Evolutionary conservation across 2,329 filamentous ascomycete species (phyloP).

Genomic region (Trichoderma harzianum): DNA sequence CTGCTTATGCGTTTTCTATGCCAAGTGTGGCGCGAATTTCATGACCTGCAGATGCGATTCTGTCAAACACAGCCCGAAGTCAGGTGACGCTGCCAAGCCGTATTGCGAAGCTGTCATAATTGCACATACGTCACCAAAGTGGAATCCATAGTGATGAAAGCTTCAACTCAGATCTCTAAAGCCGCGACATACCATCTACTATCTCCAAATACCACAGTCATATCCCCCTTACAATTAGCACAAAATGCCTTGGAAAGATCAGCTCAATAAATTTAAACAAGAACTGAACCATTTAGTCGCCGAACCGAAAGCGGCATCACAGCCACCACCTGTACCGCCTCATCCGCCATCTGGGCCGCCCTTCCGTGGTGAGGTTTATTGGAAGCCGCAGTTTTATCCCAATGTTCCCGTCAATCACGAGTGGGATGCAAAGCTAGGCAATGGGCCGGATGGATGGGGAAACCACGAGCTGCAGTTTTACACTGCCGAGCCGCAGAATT

Average conservation of each 20-base stretch:
- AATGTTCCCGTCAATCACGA: constrained; percentile 45
- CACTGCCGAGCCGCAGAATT: constrained; percentile 46
- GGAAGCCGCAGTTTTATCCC: constrained; percentile 50
- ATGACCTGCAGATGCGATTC: neutral
- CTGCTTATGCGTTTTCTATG: neutral
- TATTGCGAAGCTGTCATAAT: neutral
- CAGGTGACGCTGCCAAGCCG: constrained; percentile 1
- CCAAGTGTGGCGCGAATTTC: neutral
- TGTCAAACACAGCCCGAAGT: neutral
- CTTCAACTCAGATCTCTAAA: neutral
- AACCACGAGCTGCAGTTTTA: constrained; percentile 61
- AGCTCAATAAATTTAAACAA: constrained; percentile 38
- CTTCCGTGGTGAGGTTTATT: constrained; percentile 39
- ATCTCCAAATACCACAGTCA: neutral
- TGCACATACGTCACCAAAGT: neutral
- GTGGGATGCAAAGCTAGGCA: constrained; percentile 53
- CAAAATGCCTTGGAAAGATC: constrained; percentile 37
- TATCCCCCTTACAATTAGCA: neutral
- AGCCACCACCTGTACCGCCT: constrained; percentile 17
- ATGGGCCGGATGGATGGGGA: constrained; percentile 58
- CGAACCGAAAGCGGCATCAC: constrained; percentile 25
- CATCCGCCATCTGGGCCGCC: constrained; percentile 22
- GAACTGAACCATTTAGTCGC: constrained; percentile 36
- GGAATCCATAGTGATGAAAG: neutral
- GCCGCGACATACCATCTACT: neutral